Evolutionary conservation across 306 rosid species (phyloP), one percentile per base, ranked within the genome.

Genomic region (Delonix regia): DNA sequence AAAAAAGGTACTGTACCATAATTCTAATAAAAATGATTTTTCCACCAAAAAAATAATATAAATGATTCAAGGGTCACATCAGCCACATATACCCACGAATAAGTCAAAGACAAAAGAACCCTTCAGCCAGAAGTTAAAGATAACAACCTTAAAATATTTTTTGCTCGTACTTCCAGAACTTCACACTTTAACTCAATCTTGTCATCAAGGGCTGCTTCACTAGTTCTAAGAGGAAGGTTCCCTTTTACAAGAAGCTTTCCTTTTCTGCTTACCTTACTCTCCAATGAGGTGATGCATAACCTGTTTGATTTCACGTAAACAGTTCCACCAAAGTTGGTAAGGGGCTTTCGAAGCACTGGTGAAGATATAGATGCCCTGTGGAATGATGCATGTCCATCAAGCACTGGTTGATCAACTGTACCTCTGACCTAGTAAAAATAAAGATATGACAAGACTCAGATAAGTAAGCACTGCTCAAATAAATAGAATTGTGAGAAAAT

Each of bases 361-460:
- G 98, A 94, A 81, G 96, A 92, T 80, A 94, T 88, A 47, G 98
- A 89, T 73, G 97, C 98, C 87, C 94, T 86, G 90, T 94, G 85
- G 87, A 94, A 94, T 30, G 98, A 85, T 44, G 98, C 98, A 49
- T 85, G 90, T 63, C 98, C 98, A 79, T 94, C 88, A 16, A 94
- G 87, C 69, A 94, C 86, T 3, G 98, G 98, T 69, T 94, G 97
- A 69, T 94, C 97, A 64, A 86, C 93, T 0, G 98, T 94, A 65
- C 97, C 98, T 84, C 94, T 89, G 73, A 94, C 93, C 98, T 94
- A 78, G 78, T 76, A 82, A 73, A 72, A 68, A 69, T 51, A 77
- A 81, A 79, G 59, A 88, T 7, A 76, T 79, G 62, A 75, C 51
- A 73, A 71, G 74, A 56, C 45, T 68, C 48, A 74, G 76, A 60